Evolutionary conservation across 345 rosid genomes (phyloP), one percentile per base, ranked within the genome.

Genomic region (Sisymbrium irio): DNA sequence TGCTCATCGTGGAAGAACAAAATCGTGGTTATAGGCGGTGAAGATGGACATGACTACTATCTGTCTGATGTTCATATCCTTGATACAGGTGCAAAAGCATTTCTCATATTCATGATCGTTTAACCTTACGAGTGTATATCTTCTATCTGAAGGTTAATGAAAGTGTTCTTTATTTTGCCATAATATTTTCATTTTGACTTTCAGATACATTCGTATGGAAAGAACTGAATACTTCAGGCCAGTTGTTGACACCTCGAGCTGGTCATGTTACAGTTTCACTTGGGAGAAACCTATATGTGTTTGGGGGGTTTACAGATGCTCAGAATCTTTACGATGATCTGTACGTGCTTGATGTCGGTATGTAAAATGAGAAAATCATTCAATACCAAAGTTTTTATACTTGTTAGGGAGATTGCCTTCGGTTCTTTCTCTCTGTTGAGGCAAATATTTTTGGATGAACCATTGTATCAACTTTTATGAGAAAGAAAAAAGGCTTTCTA

Each of bases 1-100:
- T 95, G 98, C 84, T 90, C 99, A 62, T 85, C 96, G 65, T 92
- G 98, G 98, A 89, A 86, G 84, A 90, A 86, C 81, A 87, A 87
- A 65, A 74, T 95, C 42, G 82, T 95, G 59, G 94, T 95, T 39
- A 81, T 92, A 71, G 99, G 99, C 46, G 99, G 99, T 51, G 99
- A 95, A 89, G 96, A 95, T 85, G 94, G 87, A 20, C 88, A 83
- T 77, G 99, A 95, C 84, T 89, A 83, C 77, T 95, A 92, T 78
- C 75, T 92, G 78, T 90, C 97, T 15, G 99, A 95, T 84, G 99
- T 90, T 49, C 94, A 95, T 79, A 77, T 95, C 65, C 88, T 95
- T 79, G 97, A 95, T 79, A 77, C 99, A 86, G 98, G 99, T 92
- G 6, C 7, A 32, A 39, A 33, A 46, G 1, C 27, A 36, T 80